Percentiles rank a stretch among this genome's conserved stretches.
Conservation (phyloP, 305 asterid species). For the Petunia hybrid region DNA sequence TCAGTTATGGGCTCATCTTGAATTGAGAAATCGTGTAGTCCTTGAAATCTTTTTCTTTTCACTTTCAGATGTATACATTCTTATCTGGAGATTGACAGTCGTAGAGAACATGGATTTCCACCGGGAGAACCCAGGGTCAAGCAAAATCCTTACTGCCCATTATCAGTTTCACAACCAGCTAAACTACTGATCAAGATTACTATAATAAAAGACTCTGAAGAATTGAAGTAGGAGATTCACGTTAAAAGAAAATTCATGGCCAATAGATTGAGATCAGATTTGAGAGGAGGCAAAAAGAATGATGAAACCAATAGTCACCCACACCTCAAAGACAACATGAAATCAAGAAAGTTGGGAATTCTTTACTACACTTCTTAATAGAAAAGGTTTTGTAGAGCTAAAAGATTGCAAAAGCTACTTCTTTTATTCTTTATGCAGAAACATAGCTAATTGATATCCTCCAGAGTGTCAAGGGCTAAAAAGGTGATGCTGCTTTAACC, state of each 20-base stretch:
- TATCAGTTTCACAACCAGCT: conserved; percentile 27
- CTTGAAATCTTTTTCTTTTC: conserved; percentile 4
- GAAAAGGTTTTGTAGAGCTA: conserved; percentile 22
- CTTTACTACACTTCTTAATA: neutral
- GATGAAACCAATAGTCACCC: neutral
- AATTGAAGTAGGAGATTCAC: conserved; percentile 7
- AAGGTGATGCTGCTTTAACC: conserved; percentile 26
- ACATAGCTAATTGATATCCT: neutral
- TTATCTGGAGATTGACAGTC: neutral
- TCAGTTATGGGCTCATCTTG: conserved; percentile 6
- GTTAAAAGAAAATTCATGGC: neutral
- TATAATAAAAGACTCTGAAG: neutral
- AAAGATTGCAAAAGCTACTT: conserved; percentile 25
- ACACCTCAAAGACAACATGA: conserved; percentile 16
- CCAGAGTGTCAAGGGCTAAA: neutral
- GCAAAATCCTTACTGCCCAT: neutral
- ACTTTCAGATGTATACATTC: conserved; percentile 19
- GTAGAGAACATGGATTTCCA: conserved; percentile 17
- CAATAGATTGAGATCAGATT: neutral
- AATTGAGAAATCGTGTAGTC: conserved; percentile 8
- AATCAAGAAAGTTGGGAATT: neutral
- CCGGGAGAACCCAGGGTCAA: conserved; percentile 11
- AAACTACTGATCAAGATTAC: neutral
- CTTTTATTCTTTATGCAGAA: conserved; percentile 21
- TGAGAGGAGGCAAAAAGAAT: conserved; percentile 18